These are phyloP conservation scores for Lantana camara DNA, from an alignment of 257 asterid genomes.

Conservation along the genomic window DNA sequence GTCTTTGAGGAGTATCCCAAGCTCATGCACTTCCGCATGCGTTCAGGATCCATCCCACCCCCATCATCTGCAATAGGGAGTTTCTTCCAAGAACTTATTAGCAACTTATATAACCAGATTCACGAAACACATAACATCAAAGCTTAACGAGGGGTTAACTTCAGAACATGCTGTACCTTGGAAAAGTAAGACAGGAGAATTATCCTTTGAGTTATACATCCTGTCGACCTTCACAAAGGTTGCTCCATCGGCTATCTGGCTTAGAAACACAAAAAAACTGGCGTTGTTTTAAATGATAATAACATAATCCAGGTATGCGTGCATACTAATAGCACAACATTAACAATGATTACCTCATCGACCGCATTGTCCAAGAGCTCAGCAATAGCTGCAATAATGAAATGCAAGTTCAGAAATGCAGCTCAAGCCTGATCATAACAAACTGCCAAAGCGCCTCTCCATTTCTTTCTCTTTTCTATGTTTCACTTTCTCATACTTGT, in stretches of 20 bases:
- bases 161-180: slow-evolving; percentile 55
- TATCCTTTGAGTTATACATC: slow-evolving; percentile 64
- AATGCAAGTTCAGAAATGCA: slow-evolving; percentile 22
- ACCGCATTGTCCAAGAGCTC: slow-evolving; percentile 95
- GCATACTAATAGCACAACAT: slow-evolving; percentile 12
- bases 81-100: slow-evolving; percentile 12
- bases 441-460: neutral
- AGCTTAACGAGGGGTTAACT: slow-evolving; percentile 22
- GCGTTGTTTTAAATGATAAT: neutral
- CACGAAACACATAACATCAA: slow-evolving; percentile 17
- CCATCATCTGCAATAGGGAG: slow-evolving; percentile 69
- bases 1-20: slow-evolving; percentile 92
- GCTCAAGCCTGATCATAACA: slow-evolving; percentile 1
- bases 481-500: slow-evolving; percentile 9
- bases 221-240: slow-evolving; percentile 85
- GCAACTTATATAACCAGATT: slow-evolving; percentile 20
- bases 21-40: slow-evolving; percentile 91
- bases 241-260: slow-evolving; percentile 69
- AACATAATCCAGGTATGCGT: neutral
- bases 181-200: slow-evolving; percentile 86
- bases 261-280: slow-evolving; percentile 23
- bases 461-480: neutral
- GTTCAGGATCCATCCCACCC: slow-evolving; percentile 89
- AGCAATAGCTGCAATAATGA: slow-evolving; percentile 74
- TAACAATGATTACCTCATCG: slow-evolving; percentile 72